phyloP scores from a whole-genome alignment of 192 early-diverging fungal species.

The Coemansia sp. region DNA sequence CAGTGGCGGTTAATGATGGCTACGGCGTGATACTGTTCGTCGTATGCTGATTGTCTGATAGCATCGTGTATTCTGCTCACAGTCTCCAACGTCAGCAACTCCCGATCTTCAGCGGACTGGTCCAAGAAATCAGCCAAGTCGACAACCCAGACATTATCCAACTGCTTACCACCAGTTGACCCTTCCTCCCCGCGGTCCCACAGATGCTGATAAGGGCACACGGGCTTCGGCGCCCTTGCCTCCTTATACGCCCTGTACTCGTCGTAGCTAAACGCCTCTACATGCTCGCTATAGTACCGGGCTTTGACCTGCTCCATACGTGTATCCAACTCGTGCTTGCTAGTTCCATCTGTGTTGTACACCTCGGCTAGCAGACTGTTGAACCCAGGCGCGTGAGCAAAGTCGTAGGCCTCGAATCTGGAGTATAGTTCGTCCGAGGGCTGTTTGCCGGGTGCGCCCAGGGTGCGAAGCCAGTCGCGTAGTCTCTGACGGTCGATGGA shows the following conservation, averaged over 20 bases:
- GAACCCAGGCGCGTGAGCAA: conserved; percentile 37
- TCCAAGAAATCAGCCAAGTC: conserved; percentile 26
- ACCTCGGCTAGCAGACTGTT: conserved; percentile 28
- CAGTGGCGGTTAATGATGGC: conserved; percentile 23
- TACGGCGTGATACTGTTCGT: conserved; percentile 18
- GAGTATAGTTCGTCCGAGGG: conserved; percentile 17
- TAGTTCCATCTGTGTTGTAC: conserved; percentile 6
- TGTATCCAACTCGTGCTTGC: conserved; percentile 25
- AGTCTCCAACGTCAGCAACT: conserved; percentile 11
- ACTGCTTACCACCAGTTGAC: conserved; percentile 8
- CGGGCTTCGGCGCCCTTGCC: conserved; percentile 22
- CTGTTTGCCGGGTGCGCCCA: conserved; percentile 18
- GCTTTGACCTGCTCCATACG: conserved; percentile 45
- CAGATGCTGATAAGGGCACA: conserved; percentile 51
- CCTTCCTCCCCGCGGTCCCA: conserved; percentile 22
- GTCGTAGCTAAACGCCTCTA: conserved; percentile 24
- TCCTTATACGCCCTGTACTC: conserved; percentile 23
- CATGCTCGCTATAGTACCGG: conserved; percentile 25
- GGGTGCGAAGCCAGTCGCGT: conserved; percentile 39
- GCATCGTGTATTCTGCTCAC: conserved; percentile 10
- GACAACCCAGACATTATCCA: conserved; percentile 22
- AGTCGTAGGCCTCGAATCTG: conserved; percentile 41
- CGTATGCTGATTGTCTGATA: conserved; percentile 7
- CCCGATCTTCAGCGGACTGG: neutral
- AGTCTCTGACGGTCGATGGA: conserved; percentile 14